Evolutionary conservation across 306 rosid species (phyloP), one percentile per base, ranked within the genome.

Genomic region (Sophora flavescens): DNA sequence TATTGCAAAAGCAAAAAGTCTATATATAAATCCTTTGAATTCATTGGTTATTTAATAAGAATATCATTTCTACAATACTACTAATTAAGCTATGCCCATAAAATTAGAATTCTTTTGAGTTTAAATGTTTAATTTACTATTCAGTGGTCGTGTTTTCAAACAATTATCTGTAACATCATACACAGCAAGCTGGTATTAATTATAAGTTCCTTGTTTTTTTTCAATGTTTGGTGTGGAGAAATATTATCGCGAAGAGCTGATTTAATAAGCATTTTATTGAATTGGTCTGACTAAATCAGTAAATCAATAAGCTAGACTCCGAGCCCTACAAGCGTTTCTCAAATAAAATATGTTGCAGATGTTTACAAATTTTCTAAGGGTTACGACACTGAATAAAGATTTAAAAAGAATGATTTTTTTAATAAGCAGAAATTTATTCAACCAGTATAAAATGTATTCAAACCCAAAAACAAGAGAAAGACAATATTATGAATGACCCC

Each of bases 271-370:
- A 64, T 35, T 82, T 57, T 58, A 45, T 48, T 68, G 59, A 28
- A 57, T 82, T 66, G 47, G 57, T 73, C 53, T 59, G 83, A 51
- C 72, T 60, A 67, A 66, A 52, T 59, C 2, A 14, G 36, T 53
- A 42, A 77, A 59, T 66, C 6, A 70, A 73, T 66, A n/a, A n/a
- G n/a, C n/a, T 67, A 62, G 63, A 60, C 62, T 66, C 58, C 63
- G 51, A 78, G 63, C 70, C 83, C 80, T 70, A 44, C 86, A 78
- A 68, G 78, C 45, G 63, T 51, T 52, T 61, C 32, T 73, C 57
- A 60, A 78, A 70, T 69, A 42, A 18, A 82, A 35, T 78, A 57
- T 30, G 3, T 30, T 30, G 32, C 2, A 30, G 2, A 30, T 30
- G 32, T 30, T 30, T 2, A 30, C 32, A 30, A 30, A 30, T 30